These are phyloP conservation scores for Neonectria hederae DNA, from an alignment of 2,329 filamentous ascomycete species.

Conservation along the genomic window DNA sequence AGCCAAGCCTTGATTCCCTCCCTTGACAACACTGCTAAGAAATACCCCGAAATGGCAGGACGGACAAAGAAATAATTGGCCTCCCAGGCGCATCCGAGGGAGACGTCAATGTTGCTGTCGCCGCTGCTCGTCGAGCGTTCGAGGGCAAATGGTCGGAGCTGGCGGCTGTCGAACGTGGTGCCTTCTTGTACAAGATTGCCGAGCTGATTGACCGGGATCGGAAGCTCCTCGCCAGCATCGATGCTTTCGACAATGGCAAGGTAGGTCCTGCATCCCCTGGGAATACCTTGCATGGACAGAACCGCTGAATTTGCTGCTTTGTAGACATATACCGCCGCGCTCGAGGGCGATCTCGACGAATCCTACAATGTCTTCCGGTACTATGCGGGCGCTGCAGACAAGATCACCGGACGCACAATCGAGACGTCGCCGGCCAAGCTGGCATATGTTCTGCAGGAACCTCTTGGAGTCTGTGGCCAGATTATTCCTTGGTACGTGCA, in stretches of 20 bases:
- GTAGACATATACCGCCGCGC: conserved; percentile 34
- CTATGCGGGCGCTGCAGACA: conserved; percentile 76
- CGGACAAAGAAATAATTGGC: conserved; percentile 13
- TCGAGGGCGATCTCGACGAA: neutral
- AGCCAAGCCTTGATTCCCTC: no score
- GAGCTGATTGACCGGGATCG: conserved; percentile 25
- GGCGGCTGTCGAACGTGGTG: conserved; percentile 15
- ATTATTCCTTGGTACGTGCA: conserved; percentile 64
- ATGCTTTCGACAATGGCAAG: conserved; percentile 17
- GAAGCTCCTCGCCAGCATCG: conserved; percentile 23
- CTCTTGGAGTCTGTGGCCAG: conserved; percentile 70
- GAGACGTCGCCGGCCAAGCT: conserved; percentile 69
- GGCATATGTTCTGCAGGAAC: conserved; percentile 73
- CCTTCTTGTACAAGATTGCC: conserved; percentile 20
- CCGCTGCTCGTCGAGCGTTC: conserved; percentile 21
- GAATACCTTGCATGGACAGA: neutral
- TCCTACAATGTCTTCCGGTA: conserved; percentile 55
- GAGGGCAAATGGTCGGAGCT: conserved; percentile 23
- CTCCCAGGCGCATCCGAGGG: conserved; percentile 20
- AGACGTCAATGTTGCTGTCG: conserved; percentile 20
- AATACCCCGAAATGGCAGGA: neutral
- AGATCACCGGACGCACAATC: conserved; percentile 73
- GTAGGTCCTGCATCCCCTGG: neutral
- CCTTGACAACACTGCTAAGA: neutral
- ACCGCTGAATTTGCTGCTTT: conserved; percentile 37